A percentile compares a stretch with the other conserved stretches of the same genome.
These are phyloP conservation scores for Spiraea crenata DNA, from an alignment of 331 rosid species.

Conservation along the genomic window DNA sequence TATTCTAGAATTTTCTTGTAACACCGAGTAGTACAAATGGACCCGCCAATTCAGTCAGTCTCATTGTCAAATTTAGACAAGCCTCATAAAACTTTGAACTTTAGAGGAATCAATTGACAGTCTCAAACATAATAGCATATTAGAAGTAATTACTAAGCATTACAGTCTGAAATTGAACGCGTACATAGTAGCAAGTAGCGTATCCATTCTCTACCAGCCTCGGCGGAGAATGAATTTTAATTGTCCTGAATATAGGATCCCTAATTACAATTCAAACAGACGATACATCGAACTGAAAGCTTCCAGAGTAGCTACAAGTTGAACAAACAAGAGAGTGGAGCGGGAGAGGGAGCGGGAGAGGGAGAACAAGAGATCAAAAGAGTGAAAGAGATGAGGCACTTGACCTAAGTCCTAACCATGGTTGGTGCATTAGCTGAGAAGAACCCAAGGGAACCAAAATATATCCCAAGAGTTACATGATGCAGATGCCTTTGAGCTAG, in stretches of 20 bases:
- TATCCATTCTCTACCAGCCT: constrained; percentile 52
- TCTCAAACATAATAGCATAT: constrained; percentile 28
- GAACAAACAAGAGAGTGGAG: constrained; percentile 10
- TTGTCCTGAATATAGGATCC: constrained; percentile 45
- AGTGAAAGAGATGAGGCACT: constrained; percentile 29
- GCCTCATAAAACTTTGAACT: not conserved
- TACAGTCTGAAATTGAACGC: constrained; percentile 40
- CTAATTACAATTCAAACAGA: constrained; percentile 71
- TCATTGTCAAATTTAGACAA: too few relatives aligned
- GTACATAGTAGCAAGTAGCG: constrained; percentile 40
- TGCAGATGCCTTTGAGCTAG: constrained; percentile 90
- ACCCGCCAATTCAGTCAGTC: too few relatives aligned
- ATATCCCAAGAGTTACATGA: constrained; percentile 84
- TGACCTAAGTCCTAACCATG: constrained; percentile 99
- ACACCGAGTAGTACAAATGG: too few relatives aligned
- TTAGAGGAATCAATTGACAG: not conserved
- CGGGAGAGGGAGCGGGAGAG: constrained; percentile 22
- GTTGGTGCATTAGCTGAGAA: constrained; percentile 78
- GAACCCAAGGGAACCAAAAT: constrained; percentile 96
- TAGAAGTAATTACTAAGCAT: constrained; percentile 24
- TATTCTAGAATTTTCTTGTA: too few relatives aligned
- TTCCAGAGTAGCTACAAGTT: constrained; percentile 28
- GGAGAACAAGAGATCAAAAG: constrained; percentile 1
- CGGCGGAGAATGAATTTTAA: constrained; percentile 47
- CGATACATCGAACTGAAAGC: constrained; percentile 53